These are phyloP conservation scores for Flaveria robusta DNA, from an alignment of 129 eudicot genomes.

Conservation along the genomic window DNA sequence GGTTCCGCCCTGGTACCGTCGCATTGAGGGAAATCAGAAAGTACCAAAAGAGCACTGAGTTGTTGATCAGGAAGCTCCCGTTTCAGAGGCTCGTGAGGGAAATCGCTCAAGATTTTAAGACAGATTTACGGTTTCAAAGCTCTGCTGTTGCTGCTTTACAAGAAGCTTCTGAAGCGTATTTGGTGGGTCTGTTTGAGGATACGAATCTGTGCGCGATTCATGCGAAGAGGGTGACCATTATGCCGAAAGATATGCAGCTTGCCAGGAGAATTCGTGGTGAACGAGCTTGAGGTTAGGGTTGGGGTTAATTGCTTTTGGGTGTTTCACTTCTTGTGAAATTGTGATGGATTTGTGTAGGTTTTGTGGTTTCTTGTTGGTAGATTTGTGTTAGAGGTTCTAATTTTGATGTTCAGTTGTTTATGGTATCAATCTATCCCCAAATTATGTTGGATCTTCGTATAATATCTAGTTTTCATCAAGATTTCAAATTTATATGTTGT, in stretches of 20 bases:
- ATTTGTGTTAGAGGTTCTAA: neutral
- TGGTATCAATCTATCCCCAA: neutral
- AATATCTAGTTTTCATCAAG: neutral
- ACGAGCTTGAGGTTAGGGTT: slow-evolving; percentile 36
- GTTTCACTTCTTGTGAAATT: slow-evolving; percentile 30
- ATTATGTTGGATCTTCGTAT: neutral
- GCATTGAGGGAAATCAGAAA: slow-evolving; percentile 52
- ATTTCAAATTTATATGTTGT: neutral
- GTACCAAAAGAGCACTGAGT: slow-evolving; percentile 57
- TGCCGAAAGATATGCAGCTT: slow-evolving; percentile 59
- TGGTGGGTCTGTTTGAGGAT: slow-evolving; percentile 55
- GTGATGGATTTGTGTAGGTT: neutral
- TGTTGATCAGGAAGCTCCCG: slow-evolving; percentile 47
- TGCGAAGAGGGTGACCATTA: slow-evolving; percentile 53
- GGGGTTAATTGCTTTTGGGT: neutral
- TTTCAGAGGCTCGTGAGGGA: slow-evolving; percentile 59
- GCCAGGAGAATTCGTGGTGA: slow-evolving; percentile 54
- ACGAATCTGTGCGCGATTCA: slow-evolving; percentile 55
- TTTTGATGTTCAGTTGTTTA: neutral
- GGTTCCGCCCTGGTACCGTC: slow-evolving; percentile 56
- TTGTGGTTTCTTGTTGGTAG: neutral
- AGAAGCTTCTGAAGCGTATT: slow-evolving; percentile 53
- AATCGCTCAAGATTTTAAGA: slow-evolving; percentile 57
- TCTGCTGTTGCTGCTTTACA: slow-evolving; percentile 55
- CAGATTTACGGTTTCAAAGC: slow-evolving; percentile 55